Conservation (phyloP, 1,284 basidiomycete genomes). For the Cutaneotrichosporon mucoides region DNA sequence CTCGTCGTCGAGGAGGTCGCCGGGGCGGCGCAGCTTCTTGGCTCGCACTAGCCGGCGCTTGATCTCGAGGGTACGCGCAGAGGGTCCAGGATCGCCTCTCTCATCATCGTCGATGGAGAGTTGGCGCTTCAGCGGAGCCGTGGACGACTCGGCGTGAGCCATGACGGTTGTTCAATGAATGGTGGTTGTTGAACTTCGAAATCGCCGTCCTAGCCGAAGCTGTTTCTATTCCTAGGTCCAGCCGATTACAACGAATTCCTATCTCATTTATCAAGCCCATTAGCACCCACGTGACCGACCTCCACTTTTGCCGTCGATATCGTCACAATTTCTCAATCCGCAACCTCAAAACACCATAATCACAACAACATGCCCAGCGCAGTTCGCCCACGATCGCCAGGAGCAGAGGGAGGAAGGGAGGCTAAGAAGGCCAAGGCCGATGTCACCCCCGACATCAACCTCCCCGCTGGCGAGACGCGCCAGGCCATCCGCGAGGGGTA, state of each 20-base stretch:
- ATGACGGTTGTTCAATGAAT: neutral
- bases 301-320: neutral
- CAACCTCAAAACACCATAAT: neutral
- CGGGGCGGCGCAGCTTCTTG: constrained; percentile 32
- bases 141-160: constrained; percentile 4
- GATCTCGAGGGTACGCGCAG: constrained; percentile 18
- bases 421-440: constrained; percentile 29
- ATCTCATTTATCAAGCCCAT: neutral
- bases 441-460: constrained; percentile 23
- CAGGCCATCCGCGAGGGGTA: constrained; percentile 53
- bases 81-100: neutral
- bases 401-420: constrained; percentile 9
- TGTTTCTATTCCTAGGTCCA: neutral
- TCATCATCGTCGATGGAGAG: neutral
- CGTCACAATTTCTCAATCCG: neutral
- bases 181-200: neutral
- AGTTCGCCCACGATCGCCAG: constrained; percentile 25
- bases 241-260: too few species aligned
- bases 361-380: constrained; percentile 27
- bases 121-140: constrained; percentile 2
- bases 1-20: constrained; percentile 5
- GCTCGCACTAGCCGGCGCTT: constrained; percentile 37
- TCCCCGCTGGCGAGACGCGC: constrained; percentile 24
- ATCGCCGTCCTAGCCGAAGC: neutral
- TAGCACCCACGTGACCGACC: constrained; percentile 3